Percentiles rank a stretch among this genome's conserved stretches.
phyloP scores from a whole-genome alignment of 345 rosid species.

The Xanthoceras sorbifolium region DNA sequence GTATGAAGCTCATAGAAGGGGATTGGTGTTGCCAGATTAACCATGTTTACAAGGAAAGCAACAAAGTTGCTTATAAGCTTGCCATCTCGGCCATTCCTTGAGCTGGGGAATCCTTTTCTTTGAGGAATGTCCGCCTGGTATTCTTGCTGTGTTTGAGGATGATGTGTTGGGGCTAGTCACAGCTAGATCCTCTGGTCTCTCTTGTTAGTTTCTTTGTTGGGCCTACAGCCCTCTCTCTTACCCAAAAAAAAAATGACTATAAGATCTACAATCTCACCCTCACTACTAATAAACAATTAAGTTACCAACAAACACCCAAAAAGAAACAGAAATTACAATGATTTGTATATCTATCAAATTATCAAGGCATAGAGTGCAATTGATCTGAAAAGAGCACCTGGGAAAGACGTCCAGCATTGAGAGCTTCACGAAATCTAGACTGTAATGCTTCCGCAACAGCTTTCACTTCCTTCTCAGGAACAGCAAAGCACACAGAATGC shows the following conservation, averaged over 20 bases:
- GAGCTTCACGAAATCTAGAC: slow-evolving; percentile 82
- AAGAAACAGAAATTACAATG: neutral
- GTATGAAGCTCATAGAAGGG: no score
- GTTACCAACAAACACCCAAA: neutral
- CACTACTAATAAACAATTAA: neutral
- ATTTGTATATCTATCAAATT: slow-evolving; percentile 10
- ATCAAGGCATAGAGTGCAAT: neutral
- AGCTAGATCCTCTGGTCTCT: no score
- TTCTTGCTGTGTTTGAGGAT: no score
- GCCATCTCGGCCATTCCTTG: no score
- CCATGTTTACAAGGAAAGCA: no score
- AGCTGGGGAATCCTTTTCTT: no score
- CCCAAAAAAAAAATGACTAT: neutral
- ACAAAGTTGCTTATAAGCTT: no score
- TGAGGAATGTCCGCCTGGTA: no score
- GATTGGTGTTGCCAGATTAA: no score
- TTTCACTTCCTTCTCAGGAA: slow-evolving; percentile 93
- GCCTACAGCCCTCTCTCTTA: no score
- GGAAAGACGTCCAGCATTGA: slow-evolving; percentile 95
- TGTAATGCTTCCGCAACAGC: slow-evolving; percentile 88
- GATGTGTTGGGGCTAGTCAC: no score
- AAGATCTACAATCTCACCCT: neutral
- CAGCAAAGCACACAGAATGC: slow-evolving; percentile 99
- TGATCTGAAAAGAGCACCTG: slow-evolving; percentile 50
- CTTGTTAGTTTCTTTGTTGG: no score